Evolutionary conservation across 2,329 filamentous ascomycete genomes (phyloP).

Genomic region (Sphaerulina populicola): DNA sequence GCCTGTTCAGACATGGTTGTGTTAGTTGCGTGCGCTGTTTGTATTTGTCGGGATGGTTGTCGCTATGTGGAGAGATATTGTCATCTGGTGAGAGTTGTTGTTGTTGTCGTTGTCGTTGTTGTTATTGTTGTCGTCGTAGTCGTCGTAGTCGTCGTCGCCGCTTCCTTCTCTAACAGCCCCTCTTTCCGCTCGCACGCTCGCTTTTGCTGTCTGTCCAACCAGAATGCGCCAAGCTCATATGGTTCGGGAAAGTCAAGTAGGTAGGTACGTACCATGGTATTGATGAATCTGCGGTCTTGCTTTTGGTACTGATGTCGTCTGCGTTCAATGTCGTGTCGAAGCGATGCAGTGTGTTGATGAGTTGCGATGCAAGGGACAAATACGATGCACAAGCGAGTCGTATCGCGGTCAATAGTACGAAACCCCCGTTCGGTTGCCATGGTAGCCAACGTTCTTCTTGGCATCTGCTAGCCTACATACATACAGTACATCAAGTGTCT

Average conservation of each 20-base stretch:
- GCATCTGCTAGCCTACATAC: background rate
- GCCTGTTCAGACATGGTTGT: conserved; percentile 43
- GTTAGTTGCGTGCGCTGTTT: conserved; percentile 11
- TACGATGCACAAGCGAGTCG: background rate
- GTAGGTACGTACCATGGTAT: conserved; percentile 5
- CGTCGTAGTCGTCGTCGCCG: background rate
- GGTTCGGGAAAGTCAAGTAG: background rate
- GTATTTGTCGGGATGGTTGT: background rate
- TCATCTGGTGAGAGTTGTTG: background rate
- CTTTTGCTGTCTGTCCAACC: background rate
- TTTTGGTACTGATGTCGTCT: background rate
- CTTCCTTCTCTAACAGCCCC: background rate
- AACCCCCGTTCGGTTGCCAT: conserved; percentile 4
- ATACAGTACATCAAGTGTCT: background rate
- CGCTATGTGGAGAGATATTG: background rate
- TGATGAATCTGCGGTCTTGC: background rate
- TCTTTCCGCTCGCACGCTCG: background rate
- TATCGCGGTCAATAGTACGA: background rate
- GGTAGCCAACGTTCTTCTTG: background rate
- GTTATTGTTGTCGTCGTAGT: background rate
- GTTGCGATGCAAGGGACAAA: conserved; percentile 3
- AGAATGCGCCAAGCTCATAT: background rate
- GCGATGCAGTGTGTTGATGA: background rate
- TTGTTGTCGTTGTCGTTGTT: background rate
- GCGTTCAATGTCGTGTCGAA: background rate